Conservation (phyloP, 495 filamentous ascomycete genomes). For the Penicillium dipodomyicola region DNA sequence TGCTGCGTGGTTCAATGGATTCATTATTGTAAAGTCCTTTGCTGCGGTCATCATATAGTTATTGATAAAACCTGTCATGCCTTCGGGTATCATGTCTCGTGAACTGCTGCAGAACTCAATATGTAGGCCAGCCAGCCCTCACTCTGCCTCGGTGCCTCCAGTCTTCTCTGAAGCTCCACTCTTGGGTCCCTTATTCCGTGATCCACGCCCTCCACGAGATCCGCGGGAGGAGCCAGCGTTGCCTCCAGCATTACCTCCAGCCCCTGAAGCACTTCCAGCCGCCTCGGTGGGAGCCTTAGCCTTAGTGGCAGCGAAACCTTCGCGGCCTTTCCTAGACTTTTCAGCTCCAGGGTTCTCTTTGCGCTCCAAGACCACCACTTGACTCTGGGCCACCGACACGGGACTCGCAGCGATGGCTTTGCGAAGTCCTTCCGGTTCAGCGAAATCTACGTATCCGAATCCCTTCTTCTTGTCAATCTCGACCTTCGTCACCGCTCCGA, state of each 20-base stretch:
- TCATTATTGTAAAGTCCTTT: not conserved
- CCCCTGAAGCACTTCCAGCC: not conserved
- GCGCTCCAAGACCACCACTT: conserved; percentile 80
- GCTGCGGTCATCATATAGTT: not conserved
- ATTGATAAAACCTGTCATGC: not conserved
- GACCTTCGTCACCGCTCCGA: conserved; percentile 69
- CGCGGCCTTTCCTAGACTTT: conserved; percentile 42
- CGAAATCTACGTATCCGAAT: conserved; percentile 87
- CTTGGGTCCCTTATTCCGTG: conserved; percentile 32
- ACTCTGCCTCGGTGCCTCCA: conserved; percentile 20
- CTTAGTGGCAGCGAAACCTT: conserved; percentile 17
- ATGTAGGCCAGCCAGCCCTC: not conserved
- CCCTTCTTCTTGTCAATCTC: conserved; percentile 93
- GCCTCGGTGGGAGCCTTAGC: conserved; percentile 4
- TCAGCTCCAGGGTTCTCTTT: conserved; percentile 53
- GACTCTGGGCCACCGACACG: conserved; percentile 74
- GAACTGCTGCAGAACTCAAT: conserved; percentile 6
- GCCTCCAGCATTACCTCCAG: conserved; percentile 7
- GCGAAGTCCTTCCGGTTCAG: conserved; percentile 62
- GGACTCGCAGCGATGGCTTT: conserved; percentile 81
- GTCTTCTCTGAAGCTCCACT: conserved; percentile 21
- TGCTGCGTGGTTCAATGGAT: not conserved
- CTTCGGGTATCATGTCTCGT: conserved; percentile 15
- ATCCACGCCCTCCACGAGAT: conserved; percentile 35
- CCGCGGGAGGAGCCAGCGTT: conserved; percentile 39